Evolutionary conservation across 306 rosid genomes (phyloP).

Genomic region (Sicyos baderoa): DNA sequence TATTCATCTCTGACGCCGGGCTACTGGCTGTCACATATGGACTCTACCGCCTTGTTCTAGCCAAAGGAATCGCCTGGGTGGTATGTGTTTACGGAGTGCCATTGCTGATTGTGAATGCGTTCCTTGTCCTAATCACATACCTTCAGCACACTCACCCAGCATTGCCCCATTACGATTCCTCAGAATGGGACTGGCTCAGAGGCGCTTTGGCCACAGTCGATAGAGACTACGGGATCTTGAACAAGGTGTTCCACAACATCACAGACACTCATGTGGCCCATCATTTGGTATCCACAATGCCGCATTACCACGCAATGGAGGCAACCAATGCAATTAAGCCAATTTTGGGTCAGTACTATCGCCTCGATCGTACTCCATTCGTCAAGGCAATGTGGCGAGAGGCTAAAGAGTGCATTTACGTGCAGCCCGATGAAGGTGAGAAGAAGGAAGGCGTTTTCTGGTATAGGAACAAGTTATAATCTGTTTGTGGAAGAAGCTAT

Average conservation of each 20-base stretch:
- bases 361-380: constrained; percentile 50
- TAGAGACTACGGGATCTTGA: constrained; percentile 76
- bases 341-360: constrained; percentile 63
- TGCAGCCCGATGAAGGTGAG: constrained; percentile 53
- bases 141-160: constrained; percentile 93
- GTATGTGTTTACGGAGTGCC: constrained; percentile 73
- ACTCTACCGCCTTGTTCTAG: constrained; percentile 44
- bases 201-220: constrained; percentile 90
- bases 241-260: constrained; percentile 89
- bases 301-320: constrained; percentile 81
- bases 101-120: constrained; percentile 64
- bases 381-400: constrained; percentile 64
- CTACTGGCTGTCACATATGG: constrained; percentile 39
- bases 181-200: constrained; percentile 93
- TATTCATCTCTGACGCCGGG: constrained; percentile 52
- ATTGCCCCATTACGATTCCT: constrained; percentile 71
- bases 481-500: neutral
- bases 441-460: constrained; percentile 51
- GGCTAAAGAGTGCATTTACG: constrained; percentile 63
- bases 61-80: constrained; percentile 72
- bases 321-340: constrained; percentile 73
- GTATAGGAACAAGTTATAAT: constrained; percentile 58
- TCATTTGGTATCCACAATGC: constrained; percentile 87
- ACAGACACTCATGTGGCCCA: constrained; percentile 95
- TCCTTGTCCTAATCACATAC: constrained; percentile 74